Base-by-base conservation (phyloP, 2,329 filamentous ascomycete species). In the Pyrenophora tritici-repentis region DNA sequence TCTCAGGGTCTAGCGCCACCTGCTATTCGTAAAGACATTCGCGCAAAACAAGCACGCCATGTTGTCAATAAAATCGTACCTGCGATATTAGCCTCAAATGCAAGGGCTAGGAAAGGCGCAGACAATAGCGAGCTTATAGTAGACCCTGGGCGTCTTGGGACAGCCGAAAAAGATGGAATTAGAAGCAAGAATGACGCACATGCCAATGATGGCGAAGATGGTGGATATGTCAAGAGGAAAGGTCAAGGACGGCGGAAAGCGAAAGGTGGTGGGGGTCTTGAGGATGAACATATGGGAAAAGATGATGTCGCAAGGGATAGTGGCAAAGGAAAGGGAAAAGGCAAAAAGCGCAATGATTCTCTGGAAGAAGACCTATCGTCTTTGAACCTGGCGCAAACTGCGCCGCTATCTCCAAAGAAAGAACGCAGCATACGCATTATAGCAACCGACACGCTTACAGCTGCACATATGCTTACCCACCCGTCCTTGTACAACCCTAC, bases 21-120 rank as follows among this genome's bases (percentile, higher is more conserved):
- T 13, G 55, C 70, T 1, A 52, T 72, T 24, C 63, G 73, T 41
- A 73, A 74, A 60, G 69, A 74, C 16, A 55, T 65, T 1, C 75
- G 81, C 12, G 77, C 80, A 1, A 85, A 85, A 59, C 75, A 77
- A 49, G 83, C 83, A 24, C 81, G 79, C 45, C 75, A 80, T 7
- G 85, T 84, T 2, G 69, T 86, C 52, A 85, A 86, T 67, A 81
- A 81, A 61, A 75, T 78, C n/a, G 80, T 87, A 9, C 85, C 85
- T 1, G 73, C 80, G 0, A 71, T 86, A 7, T 71, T 86, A 2
- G 70, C 76, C 0, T 76, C 79, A 2, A 80, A 83, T 57, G 73
- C 81, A 12, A 78, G 82, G 42, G 84, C 84, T 0, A 78, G 78
- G n/a, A 74, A 74, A 37, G 84, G 84, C 1, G 73, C 81, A 24